Conservation (phyloP, 352 stramenopile genomes). For the Phytopythium aichiense region DNA sequence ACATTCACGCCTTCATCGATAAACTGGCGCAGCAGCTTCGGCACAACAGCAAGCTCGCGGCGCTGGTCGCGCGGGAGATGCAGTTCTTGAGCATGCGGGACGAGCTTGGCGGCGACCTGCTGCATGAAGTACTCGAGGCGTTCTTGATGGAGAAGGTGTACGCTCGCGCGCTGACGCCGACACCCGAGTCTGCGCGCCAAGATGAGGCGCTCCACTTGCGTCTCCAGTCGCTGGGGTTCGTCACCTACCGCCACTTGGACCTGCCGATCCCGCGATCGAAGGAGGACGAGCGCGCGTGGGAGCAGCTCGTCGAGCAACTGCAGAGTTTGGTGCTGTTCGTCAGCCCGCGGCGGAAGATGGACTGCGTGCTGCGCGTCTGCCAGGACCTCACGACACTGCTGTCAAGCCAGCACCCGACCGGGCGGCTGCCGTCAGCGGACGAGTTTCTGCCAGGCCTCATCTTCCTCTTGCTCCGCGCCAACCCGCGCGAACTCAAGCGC, state of each 20-base stretch:
- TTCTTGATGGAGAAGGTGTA: slow-evolving; percentile 92
- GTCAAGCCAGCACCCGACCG: slow-evolving; percentile 27
- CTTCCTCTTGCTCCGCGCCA: slow-evolving; percentile 83
- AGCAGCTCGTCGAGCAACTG: slow-evolving; percentile 37
- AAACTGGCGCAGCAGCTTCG: slow-evolving; percentile 60
- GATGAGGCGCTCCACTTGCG: slow-evolving; percentile 62
- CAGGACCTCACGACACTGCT: slow-evolving; percentile 71
- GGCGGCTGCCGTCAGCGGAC: slow-evolving; percentile 80
- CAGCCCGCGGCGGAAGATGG: slow-evolving; percentile 85
- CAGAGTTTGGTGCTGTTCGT: slow-evolving; percentile 38
- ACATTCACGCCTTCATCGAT: slow-evolving; percentile 60
- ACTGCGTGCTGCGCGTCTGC: slow-evolving; percentile 71
- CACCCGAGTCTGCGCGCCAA: slow-evolving; percentile 24
- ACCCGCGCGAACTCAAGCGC: slow-evolving; percentile 79
- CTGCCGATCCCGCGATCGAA: slow-evolving; percentile 40
- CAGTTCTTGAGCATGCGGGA: slow-evolving; percentile 29
- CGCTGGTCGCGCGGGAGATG: slow-evolving; percentile 12
- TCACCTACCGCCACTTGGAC: slow-evolving; percentile 85
- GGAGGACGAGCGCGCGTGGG: slow-evolving; percentile 36
- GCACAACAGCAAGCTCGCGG: slow-evolving; percentile 25
- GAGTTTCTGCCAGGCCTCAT: slow-evolving; percentile 92
- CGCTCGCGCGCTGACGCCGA: slow-evolving; percentile 54
- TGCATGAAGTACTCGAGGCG: slow-evolving; percentile 78
- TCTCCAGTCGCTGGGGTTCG: slow-evolving; percentile 71
- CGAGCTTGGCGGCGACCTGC: slow-evolving; percentile 35